These are phyloP conservation scores for Urostyla sp. DNA, from an alignment of 73 alveolate species.

Conservation along the genomic window DNA sequence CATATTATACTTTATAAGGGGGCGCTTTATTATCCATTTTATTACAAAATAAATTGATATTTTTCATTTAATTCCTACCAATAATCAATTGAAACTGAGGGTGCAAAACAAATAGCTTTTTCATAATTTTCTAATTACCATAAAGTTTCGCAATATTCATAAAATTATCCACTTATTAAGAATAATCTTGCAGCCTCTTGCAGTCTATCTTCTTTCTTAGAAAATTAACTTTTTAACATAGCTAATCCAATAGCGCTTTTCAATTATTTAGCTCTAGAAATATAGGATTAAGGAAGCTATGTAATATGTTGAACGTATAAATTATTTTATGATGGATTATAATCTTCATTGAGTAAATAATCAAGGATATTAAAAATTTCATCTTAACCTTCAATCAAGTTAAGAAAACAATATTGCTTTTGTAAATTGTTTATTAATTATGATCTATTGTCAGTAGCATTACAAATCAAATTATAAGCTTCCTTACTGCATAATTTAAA, in stretches of 20 bases:
- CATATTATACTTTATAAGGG: constrained; percentile 19
- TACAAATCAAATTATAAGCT: neutral
- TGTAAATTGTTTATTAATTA: neutral
- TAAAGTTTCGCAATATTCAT: constrained; percentile 84
- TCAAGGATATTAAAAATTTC: constrained; percentile 44
- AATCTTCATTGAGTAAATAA: neutral
- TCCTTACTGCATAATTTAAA: constrained; percentile 23
- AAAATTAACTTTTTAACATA: constrained; percentile 40
- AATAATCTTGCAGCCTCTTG: constrained; percentile 78
- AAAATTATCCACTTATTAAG: constrained; percentile 78
- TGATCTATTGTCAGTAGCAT: neutral
- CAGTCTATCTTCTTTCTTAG: constrained; percentile 80
- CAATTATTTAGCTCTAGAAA: constrained; percentile 54
- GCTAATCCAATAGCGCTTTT: constrained; percentile 42
- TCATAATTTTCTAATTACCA: constrained; percentile 78
- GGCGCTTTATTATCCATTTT: constrained; percentile 34
- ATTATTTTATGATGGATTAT: neutral
- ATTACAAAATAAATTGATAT: constrained; percentile 34
- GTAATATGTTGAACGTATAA: constrained; percentile 19
- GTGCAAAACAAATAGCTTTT: constrained; percentile 87
- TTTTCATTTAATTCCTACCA: constrained; percentile 74
- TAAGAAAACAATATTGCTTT: constrained; percentile 12
- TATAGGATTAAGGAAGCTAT: neutral
- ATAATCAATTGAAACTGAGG: constrained; percentile 82
- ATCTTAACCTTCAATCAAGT: constrained; percentile 51